Evolutionary conservation across 139 green algal species (phyloP), one percentile per base, ranked within the genome.

Genomic region (Coccomyxa sp.): DNA sequence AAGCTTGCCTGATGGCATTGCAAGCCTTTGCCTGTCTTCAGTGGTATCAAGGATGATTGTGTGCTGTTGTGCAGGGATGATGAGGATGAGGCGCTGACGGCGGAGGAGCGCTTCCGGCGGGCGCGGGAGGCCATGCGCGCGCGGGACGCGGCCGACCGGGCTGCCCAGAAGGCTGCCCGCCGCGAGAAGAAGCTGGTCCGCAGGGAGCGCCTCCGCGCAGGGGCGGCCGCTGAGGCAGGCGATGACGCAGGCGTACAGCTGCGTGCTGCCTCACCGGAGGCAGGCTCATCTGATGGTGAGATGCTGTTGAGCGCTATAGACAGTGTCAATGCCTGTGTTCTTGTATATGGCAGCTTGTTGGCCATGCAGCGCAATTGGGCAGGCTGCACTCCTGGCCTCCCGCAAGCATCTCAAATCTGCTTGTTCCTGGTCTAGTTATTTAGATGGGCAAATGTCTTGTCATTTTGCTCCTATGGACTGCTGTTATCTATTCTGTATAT

Each of bases 41-140:
- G 5, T 64, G 22, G 22, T 7, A 64, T 64, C 1, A 22, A 64
- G 5, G 27, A 5, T 64, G 50, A 64, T 22, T 4, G 50, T 64
- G 18, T 64, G 3, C 5, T 18, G 27, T 64, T 18, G 50, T 64
- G 27, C 50, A 64, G 50, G 5, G 75, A 78, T 18, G 18, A 44
- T 27, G 77, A 40, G 10, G 75, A 68, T 16, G 71, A 39, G 64
- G 82, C 81, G n/a, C 79, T 50, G 38, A 84, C 79, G 29, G 87
- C 91, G 8, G 90, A 79, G 39, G 86, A 95, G 68, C 87, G 92
- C 16, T 94, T 94, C 55, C 75, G 73, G 36, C 41, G 44, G 18
- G 86, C 85, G 7, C 84, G 84, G 6, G 82, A 81, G 16, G 50
- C 87, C 10, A 88, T 96, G 86, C 76, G 72, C 54, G 68, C 85